These are phyloP conservation scores for Lipomyces starkeyi DNA, from an alignment of 805 yeast species.

Conservation along the genomic window DNA sequence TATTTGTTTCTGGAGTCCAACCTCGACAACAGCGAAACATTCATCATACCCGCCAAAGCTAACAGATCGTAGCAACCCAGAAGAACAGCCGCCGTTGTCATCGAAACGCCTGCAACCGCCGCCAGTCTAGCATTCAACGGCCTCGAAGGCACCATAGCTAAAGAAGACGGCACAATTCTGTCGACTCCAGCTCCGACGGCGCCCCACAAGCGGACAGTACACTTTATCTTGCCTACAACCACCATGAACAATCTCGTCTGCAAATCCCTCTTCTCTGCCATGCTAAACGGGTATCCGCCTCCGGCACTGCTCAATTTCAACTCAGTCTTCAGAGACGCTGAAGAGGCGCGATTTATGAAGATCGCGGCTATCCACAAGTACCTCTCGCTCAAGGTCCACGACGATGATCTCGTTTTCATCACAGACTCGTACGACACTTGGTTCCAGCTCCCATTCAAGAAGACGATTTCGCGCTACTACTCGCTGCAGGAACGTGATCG, in stretches of 20 bases:
- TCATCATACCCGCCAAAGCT: neutral
- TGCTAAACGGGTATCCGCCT: slow-evolving; percentile 32
- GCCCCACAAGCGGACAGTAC: slow-evolving; percentile 27
- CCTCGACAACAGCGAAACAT: too few species aligned
- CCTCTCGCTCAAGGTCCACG: slow-evolving; percentile 29
- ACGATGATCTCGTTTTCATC: slow-evolving; percentile 36
- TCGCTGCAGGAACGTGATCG: slow-evolving; percentile 29
- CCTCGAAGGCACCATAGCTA: slow-evolving; percentile 9
- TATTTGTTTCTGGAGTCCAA: neutral
- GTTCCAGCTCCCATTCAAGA: slow-evolving; percentile 36
- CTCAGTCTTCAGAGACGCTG: slow-evolving; percentile 33
- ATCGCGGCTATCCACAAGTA: slow-evolving; percentile 37
- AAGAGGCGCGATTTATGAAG: slow-evolving; percentile 38
- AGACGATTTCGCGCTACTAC: slow-evolving; percentile 29
- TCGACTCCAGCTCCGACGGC: neutral
- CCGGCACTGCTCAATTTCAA: slow-evolving; percentile 33
- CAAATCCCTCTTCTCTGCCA: slow-evolving; percentile 35
- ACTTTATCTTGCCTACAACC: slow-evolving; percentile 37
- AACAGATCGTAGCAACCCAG: neutral
- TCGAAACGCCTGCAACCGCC: slow-evolving; percentile 28
- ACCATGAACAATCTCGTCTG: slow-evolving; percentile 33
- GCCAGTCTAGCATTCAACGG: slow-evolving; percentile 22
- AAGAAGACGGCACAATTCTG: slow-evolving; percentile 8
- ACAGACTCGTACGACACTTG: slow-evolving; percentile 38
- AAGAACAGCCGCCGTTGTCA: slow-evolving; percentile 23